A percentile compares a stretch with the other conserved stretches of the same genome.
Conservation (phyloP, 345 rosid genomes). For the Acer campestre region DNA sequence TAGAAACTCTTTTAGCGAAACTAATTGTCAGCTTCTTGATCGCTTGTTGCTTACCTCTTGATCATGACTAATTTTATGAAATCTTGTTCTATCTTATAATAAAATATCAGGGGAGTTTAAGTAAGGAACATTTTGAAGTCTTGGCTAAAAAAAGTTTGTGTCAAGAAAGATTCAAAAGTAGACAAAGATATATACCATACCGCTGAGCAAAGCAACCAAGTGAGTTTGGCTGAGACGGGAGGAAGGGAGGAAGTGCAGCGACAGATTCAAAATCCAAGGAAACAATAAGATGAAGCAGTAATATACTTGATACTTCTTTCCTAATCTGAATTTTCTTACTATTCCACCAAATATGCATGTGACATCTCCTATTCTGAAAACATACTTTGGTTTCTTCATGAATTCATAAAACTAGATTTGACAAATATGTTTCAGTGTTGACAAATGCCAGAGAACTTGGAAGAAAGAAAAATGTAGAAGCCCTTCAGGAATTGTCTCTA, state of each 20-base stretch:
- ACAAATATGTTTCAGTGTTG: conserved; percentile 18
- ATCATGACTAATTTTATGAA: background rate
- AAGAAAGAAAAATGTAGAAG: conserved; percentile 50
- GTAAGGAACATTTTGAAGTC: conserved; percentile 7
- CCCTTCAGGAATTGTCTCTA: conserved; percentile 53
- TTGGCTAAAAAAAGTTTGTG: background rate
- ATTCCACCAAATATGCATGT: no score
- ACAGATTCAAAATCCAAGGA: background rate
- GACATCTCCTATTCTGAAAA: background rate
- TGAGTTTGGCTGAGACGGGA: background rate
- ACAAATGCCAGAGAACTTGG: conserved; percentile 63
- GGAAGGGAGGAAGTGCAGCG: background rate
- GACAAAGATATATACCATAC: background rate
- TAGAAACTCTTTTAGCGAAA: background rate
- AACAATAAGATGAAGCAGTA: conserved; percentile 8
- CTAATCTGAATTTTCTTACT: no score
- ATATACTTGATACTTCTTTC: background rate
- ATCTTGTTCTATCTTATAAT: background rate
- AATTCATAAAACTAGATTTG: background rate
- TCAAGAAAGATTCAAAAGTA: background rate
- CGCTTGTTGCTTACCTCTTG: background rate
- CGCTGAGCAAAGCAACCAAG: background rate
- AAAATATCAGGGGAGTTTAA: background rate
- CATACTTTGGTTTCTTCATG: background rate
- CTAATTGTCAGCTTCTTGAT: background rate